phyloP scores from a whole-genome alignment of 2,329 filamentous ascomycete species.

The Hypoxylon sp. region DNA sequence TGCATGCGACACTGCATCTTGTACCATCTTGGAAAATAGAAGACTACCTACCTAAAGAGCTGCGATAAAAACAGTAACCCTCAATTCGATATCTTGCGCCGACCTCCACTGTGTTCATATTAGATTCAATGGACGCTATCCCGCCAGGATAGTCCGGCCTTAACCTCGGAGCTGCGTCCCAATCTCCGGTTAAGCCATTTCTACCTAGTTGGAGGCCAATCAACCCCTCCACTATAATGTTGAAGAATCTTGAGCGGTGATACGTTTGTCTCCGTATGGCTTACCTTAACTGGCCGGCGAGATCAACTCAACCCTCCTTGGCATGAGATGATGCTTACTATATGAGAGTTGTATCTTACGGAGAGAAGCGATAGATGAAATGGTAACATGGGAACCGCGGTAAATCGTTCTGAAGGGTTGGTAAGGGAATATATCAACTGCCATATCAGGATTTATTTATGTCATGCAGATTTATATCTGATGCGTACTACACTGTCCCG shows the following conservation, averaged over 20 bases:
- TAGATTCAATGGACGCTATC: not conserved
- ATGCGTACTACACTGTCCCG: not conserved
- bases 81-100: not conserved
- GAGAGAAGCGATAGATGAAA: slow-evolving; percentile 11
- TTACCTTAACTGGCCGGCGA: slow-evolving; percentile 30
- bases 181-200: not conserved
- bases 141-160: not conserved
- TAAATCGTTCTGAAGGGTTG: slow-evolving; percentile 3
- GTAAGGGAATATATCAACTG: slow-evolving; percentile 6
- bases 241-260: not conserved
- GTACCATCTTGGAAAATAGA: not conserved
- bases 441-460: slow-evolving; percentile 4
- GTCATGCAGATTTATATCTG: slow-evolving; percentile 11
- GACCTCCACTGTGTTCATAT: not conserved
- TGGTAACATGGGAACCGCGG: slow-evolving; percentile 4
- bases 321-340: slow-evolving; percentile 31
- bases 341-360: slow-evolving; percentile 30
- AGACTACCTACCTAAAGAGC: not conserved
- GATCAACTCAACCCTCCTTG: slow-evolving; percentile 23
- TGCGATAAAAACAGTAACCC: not conserved
- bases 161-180: not conserved
- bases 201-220: not conserved
- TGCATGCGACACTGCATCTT: slow-evolving; percentile 33
- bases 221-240: no score
- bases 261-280: slow-evolving; percentile 37